phyloP scores from a whole-genome alignment of 108 stramenopile genomes.

The Cylindrotheca fusiformis region DNA sequence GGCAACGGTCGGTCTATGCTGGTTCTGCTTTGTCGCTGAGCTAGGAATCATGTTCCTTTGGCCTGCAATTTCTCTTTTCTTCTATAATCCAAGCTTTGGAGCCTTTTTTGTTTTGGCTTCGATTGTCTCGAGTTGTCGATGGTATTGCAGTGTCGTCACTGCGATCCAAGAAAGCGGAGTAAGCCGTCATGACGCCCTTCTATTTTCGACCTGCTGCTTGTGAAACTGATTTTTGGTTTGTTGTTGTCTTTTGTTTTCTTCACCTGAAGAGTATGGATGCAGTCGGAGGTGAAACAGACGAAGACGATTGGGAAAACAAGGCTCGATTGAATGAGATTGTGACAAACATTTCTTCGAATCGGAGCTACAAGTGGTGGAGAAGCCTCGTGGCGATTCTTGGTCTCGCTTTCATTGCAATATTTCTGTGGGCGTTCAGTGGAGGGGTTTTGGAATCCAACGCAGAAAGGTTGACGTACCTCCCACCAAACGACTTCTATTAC shows the following conservation, averaged over 20 bases:
- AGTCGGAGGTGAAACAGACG: slow-evolving; percentile 19
- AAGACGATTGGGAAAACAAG: slow-evolving; percentile 30
- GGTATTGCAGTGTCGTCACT: slow-evolving; percentile 25
- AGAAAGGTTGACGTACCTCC: slow-evolving; percentile 11
- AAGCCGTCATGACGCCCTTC: too few species aligned
- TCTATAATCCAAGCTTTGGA: slow-evolving; percentile 13
- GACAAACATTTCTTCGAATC: slow-evolving; percentile 33
- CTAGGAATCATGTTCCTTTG: slow-evolving; percentile 46
- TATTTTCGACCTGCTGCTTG: too few species aligned
- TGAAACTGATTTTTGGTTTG: too few species aligned
- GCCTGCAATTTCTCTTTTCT: slow-evolving; percentile 41
- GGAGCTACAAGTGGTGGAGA: slow-evolving; percentile 24
- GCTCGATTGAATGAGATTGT: slow-evolving; percentile 44
- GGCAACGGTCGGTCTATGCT: slow-evolving; percentile 50
- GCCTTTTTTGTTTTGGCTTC: slow-evolving; percentile 23
- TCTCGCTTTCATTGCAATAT: slow-evolving; percentile 42
- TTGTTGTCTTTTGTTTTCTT: too few species aligned
- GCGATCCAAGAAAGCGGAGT: slow-evolving; percentile 39
- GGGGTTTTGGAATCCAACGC: not conserved
- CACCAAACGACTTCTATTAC: slow-evolving; percentile 40
- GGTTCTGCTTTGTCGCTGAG: slow-evolving; percentile 38
- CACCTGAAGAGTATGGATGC: slow-evolving; percentile 13
- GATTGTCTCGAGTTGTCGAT: slow-evolving; percentile 18
- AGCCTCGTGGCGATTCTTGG: slow-evolving; percentile 24
- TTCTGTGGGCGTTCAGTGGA: slow-evolving; percentile 24